phyloP scores from a whole-genome alignment of 768 basidiomycete genomes.

The Neoboletus brunneissimus region DNA sequence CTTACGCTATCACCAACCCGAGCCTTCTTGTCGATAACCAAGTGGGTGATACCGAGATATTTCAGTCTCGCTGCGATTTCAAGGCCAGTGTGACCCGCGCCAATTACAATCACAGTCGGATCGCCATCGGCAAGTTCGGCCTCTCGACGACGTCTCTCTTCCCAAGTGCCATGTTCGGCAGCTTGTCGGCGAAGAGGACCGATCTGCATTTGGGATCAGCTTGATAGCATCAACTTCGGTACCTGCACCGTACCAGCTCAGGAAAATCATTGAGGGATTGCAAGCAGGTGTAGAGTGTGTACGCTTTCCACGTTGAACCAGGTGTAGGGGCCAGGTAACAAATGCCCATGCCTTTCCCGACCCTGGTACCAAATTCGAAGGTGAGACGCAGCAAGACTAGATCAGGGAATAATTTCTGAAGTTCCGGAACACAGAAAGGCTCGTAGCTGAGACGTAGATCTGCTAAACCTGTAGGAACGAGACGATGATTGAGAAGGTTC shows the following conservation, averaged over 20 bases:
- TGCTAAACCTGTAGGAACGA: conserved; percentile 24
- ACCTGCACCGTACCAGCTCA: conserved; percentile 36
- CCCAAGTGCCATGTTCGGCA: conserved; percentile 57
- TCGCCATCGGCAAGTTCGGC: conserved; percentile 45
- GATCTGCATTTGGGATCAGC: conserved; percentile 8
- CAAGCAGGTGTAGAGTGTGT: conserved; percentile 57
- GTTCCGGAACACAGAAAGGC: conserved; percentile 24
- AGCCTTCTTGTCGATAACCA: conserved; percentile 56
- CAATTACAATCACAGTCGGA: conserved; percentile 60
- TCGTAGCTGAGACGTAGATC: conserved; percentile 20
- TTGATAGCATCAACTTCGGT: background rate
- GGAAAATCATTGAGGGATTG: conserved; percentile 56
- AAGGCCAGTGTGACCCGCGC: conserved; percentile 68
- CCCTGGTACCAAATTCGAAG: conserved; percentile 52
- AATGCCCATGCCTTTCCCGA: conserved; percentile 52
- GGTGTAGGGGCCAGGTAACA: conserved; percentile 50
- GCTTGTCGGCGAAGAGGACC: conserved; percentile 43
- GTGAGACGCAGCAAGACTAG: conserved; percentile 54
- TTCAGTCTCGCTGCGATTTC: conserved; percentile 65
- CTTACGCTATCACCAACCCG: conserved; percentile 48
- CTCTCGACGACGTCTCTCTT: conserved; percentile 41
- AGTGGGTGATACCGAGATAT: conserved; percentile 48
- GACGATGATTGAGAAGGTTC: conserved; percentile 39
- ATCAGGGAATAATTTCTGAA: conserved; percentile 49
- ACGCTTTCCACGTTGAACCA: conserved; percentile 53